Conservation (phyloP, 2,329 filamentous ascomycete species). For the Talaromyces sp. region DNA sequence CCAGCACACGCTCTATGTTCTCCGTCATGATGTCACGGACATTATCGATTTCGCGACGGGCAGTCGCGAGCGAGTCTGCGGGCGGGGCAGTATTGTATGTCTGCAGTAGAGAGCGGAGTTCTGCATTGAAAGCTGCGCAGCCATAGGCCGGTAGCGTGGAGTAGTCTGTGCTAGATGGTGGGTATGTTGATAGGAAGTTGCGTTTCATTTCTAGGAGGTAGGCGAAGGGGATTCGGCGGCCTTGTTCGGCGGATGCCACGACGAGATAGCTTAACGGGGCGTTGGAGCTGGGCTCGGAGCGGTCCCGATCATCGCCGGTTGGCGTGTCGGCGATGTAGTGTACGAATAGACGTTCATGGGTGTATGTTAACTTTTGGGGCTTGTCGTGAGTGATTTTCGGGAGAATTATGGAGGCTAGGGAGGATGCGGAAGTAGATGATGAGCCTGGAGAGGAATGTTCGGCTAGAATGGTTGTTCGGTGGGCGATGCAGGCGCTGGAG, state of each 20-base stretch:
- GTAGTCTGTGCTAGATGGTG: constrained; percentile 70
- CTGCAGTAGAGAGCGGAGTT: constrained; percentile 76
- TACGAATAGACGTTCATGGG: constrained; percentile 87
- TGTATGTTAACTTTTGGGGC: constrained; percentile 90
- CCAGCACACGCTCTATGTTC: constrained; percentile 87
- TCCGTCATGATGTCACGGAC: constrained; percentile 92
- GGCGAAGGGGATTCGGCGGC: constrained; percentile 87
- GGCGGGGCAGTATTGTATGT: constrained; percentile 79
- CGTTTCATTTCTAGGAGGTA: constrained; percentile 90
- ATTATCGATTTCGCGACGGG: constrained; percentile 87
- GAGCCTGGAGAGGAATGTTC: constrained; percentile 89
- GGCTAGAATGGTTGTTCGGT: constrained; percentile 87
- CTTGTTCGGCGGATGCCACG: constrained; percentile 77
- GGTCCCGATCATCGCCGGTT: constrained; percentile 51
- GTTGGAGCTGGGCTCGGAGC: constrained; percentile 58
- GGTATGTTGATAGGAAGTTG: constrained; percentile 76
- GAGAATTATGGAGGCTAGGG: constrained; percentile 88
- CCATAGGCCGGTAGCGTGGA: constrained; percentile 82
- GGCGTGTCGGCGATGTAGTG: constrained; percentile 91
- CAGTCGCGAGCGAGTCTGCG: constrained; percentile 80
- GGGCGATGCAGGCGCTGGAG: constrained; percentile 83
- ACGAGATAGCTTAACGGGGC: constrained; percentile 91
- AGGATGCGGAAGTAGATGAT: constrained; percentile 81
- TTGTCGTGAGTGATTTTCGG: constrained; percentile 85
- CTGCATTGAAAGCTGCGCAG: constrained; percentile 80